Base-by-base conservation (phyloP, 768 basidiomycete species). In the Rhodotorula graminis region DNA sequence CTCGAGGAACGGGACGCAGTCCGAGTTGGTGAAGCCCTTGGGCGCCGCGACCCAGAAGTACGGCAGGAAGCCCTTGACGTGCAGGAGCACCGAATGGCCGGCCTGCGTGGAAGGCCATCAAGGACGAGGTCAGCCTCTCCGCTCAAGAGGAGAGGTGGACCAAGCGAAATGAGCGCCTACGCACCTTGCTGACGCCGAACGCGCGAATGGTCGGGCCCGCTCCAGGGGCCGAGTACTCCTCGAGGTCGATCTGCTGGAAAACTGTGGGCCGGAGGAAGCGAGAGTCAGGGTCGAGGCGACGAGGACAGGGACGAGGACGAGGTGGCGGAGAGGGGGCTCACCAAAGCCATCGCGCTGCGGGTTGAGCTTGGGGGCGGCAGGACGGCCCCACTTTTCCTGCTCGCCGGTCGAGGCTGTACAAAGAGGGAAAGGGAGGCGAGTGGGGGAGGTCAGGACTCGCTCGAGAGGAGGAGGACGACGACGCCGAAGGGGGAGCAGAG, bases 221-320 rank as follows among this genome's bases (percentile, higher is more conserved):
- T 10, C 82, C 82, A 21, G 88, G 82, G 37, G 84, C 84, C 16
- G 84, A 80, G 59, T 86, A 85, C 67, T 88, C 85, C 74, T 95
- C 92, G 15, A 98, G 85, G 74, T 98, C 96, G 70, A 95, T 94
- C 81, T 98, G 96, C 80, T 99, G 96, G 78, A 98, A 98, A 33
- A 70, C 70, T 73, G 71, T n/a, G 46, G 42, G 16, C 11, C 42
- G 27, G 1, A 14, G 29, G 40, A 25, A 42, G 44, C 14, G 44
- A 46, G 31, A 19, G 52, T 70, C 29, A 70, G 59, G n/a, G n/a
- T n/a, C 46, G 14, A 27, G 37, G 27, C 9, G 37, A 37, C n/a
- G n/a, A 6, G 42, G 44, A 6, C 6, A 10, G 66, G 11, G 49
- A 29, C 12, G 44, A 37, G 33, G 33, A 29, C 18, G 18, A 56